These are phyloP conservation scores for Didymella pomorum DNA, from an alignment of 2,329 filamentous ascomycete species.

Conservation along the genomic window DNA sequence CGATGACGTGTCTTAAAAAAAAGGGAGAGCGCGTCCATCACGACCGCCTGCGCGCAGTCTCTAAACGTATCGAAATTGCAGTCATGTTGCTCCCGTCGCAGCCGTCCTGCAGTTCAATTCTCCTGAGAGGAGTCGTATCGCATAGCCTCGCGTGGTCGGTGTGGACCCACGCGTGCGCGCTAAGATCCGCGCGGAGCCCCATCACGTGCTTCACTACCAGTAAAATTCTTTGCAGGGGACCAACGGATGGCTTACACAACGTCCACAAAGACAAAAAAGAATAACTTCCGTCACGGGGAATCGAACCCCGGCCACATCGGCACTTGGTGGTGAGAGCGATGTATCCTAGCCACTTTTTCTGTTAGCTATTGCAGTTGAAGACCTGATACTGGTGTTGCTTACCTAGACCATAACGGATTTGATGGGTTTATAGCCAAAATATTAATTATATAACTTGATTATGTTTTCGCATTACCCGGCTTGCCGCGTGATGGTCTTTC, in stretches of 20 bases:
- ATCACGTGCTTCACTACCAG: not conserved
- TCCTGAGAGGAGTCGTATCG: not conserved
- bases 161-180: not conserved
- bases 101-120: not conserved
- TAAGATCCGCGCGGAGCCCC: not conserved
- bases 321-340: conserved; percentile 11
- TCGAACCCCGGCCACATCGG: conserved; percentile 10
- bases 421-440: too few species aligned
- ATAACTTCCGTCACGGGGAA: conserved; percentile 11
- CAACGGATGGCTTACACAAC: too few species aligned
- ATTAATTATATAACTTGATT: too few species aligned
- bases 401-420: too few species aligned
- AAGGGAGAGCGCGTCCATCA: not conserved
- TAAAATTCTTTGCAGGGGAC: not conserved
- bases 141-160: too few species aligned
- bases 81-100: not conserved
- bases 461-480: too few species aligned
- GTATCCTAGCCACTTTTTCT: conserved; percentile 12
- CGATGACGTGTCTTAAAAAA: not conserved
- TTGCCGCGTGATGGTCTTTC: too few species aligned
- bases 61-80: not conserved
- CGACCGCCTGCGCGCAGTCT: not conserved
- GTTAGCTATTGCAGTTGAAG: not conserved
- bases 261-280: not conserved
- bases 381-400: too few species aligned